Conservation (phyloP, 208 protist genomes). For the Crithidia sp. region DNA sequence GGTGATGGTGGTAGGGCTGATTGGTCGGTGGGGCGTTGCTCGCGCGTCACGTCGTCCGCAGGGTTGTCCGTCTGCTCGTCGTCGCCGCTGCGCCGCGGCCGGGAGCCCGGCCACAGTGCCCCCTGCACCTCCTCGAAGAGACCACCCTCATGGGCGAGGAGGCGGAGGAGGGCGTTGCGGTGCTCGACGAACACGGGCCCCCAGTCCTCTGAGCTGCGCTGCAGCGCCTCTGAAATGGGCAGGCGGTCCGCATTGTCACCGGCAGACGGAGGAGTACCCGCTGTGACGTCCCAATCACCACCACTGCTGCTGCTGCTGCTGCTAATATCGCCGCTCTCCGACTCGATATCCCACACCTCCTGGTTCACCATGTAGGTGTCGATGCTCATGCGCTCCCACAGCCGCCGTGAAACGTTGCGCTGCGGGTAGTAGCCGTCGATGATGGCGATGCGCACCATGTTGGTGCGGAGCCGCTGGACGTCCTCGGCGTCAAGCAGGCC, state of each 20-base stretch:
- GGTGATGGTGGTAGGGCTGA: too few species aligned
- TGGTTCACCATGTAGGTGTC: slow-evolving; percentile 16
- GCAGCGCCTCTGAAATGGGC: not conserved
- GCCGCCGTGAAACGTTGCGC: slow-evolving; percentile 19
- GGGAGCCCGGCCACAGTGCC: slow-evolving; percentile 3
- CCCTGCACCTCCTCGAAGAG: slow-evolving; percentile 13
- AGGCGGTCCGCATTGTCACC: not conserved
- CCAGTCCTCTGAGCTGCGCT: slow-evolving; percentile 18
- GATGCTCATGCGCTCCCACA: slow-evolving; percentile 10
- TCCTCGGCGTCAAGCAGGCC: slow-evolving; percentile 16
- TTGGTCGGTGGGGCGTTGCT: too few species aligned
- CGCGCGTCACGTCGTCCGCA: too few species aligned
- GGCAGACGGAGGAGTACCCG: too few species aligned
- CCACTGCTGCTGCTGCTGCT: not conserved
- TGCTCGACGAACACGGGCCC: slow-evolving; percentile 16
- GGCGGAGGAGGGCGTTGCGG: slow-evolving; percentile 21
- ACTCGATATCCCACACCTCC: slow-evolving; percentile 5
- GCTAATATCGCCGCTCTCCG: not conserved
- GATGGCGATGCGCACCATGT: slow-evolving; percentile 34
- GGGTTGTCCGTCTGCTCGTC: not conserved
- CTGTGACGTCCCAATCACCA: too few species aligned
- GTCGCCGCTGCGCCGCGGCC: not conserved
- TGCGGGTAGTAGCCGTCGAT: slow-evolving; percentile 42
- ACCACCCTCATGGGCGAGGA: slow-evolving; percentile 24
- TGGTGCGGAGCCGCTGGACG: slow-evolving; percentile 13